Base-by-base conservation (phyloP, 2,329 filamentous ascomycete species). In the Venturia pyrina region DNA sequence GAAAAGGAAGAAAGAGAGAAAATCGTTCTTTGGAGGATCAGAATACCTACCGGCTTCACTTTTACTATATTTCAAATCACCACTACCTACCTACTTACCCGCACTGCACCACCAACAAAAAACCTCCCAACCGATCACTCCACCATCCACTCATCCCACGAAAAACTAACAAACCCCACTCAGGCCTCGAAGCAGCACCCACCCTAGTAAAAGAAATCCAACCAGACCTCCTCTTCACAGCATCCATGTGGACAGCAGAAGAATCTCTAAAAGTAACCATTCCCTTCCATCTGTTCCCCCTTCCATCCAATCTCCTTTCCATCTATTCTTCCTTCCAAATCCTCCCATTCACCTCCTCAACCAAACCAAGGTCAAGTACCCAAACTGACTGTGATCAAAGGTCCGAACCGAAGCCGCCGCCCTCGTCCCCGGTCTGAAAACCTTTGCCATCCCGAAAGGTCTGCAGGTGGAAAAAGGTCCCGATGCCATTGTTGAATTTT, bases 161-260 rank as follows among this genome's bases (percentile, higher is more conserved):
- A 8, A 11, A 40, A 40, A 50, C 24, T 24, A 34, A 44, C 37
- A 7, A 24, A 3, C 4, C 32, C 44, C n/a, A 15, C 6, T 15
- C 43, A 62, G 60, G 43, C 53, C 32, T 60, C 34, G 64, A 62
- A 34, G 64, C 44, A 28, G 64, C 48, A 21, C 44, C 53, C 37
- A 32, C 3, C 24, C 32, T 46, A 7, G 57, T 66, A n/a, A 57
- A 56, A 32, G 61, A 66, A 48, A n/a, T 48, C 19, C 50, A 67
- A 40, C 50, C 66, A 37, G 59, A 67, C 43, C n/a, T 66, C 17
- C 64, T 67, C n/a, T 46, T 66, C 53, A 66, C 81, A 63, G 86
- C 86, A 2, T 87, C 82, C 3, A 84, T 84, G 82, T 84, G 82
- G 82, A 78, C 79, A 41, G 70, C 77, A 0, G 80, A 84, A 68